A percentile compares a stretch with the other conserved stretches of the same genome.
phyloP scores from a whole-genome alignment of 2,329 filamentous ascomycete species.

The Rutstroemia sp. region DNA sequence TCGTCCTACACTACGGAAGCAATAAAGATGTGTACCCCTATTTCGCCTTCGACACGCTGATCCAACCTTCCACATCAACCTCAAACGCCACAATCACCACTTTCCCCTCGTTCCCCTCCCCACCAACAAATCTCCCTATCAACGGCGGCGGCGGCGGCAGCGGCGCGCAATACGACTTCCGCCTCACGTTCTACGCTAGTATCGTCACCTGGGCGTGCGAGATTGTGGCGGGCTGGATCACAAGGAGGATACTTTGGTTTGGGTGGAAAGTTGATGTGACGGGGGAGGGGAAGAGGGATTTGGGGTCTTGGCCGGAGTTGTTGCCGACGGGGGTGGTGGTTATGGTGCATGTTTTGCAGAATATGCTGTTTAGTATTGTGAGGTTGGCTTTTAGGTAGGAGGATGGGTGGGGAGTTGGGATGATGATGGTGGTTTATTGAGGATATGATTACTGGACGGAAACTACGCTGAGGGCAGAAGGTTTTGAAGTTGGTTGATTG shows the following conservation, averaged over 20 bases:
- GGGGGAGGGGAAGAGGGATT: constrained; percentile 55
- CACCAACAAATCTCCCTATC: not conserved
- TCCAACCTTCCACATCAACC: not conserved
- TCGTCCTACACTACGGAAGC: constrained; percentile 58
- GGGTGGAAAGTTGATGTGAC: constrained; percentile 56
- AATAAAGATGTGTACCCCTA: constrained; percentile 65
- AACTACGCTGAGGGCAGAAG: no score
- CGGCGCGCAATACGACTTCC: constrained; percentile 48
- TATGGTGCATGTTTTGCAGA: constrained; percentile 61
- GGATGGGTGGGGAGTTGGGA: not conserved
- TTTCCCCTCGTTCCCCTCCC: not conserved
- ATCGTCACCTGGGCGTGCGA: constrained; percentile 61
- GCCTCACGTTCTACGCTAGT: constrained; percentile 55
- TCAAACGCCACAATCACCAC: not conserved
- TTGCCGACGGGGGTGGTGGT: constrained; percentile 59
- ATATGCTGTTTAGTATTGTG: constrained; percentile 65
- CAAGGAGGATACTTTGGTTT: constrained; percentile 49
- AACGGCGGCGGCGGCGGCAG: constrained; percentile 11
- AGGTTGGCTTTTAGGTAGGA: constrained; percentile 46
- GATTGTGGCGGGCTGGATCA: constrained; percentile 52
- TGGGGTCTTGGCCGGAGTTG: constrained; percentile 60
- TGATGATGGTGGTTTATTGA: not conserved
- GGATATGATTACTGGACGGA: no score
- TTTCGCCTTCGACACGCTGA: constrained; percentile 51
- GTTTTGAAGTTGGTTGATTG: no score